Percentiles rank a stretch among this genome's conserved stretches.
phyloP scores from a whole-genome alignment of 805 yeast genomes.

The Nakazawaea wickerhamii region DNA sequence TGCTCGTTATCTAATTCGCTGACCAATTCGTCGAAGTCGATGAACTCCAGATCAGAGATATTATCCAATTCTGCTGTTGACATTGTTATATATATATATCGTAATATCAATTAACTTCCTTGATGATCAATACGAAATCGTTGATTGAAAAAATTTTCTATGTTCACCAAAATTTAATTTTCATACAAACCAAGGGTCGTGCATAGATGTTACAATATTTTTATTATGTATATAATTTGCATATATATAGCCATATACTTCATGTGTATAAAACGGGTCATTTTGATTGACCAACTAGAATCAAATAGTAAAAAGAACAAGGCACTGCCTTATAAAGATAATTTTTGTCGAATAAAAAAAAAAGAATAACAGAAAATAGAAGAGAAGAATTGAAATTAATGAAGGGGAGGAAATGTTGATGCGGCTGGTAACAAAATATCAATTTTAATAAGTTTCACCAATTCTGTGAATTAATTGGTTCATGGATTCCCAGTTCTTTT shows the following conservation, averaged over 20 bases:
- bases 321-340: no score
- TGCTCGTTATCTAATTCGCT: conserved; percentile 6
- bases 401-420: neutral
- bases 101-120: neutral
- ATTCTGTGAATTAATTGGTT: conserved; percentile 4
- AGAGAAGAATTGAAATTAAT: neutral
- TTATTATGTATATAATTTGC: no score
- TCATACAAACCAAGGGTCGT: no score
- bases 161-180: no score
- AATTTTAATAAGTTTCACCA: conserved; percentile 11
- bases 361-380: neutral
- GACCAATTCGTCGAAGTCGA: conserved; percentile 11
- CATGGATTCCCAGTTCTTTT: conserved; percentile 9
- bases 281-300: no score
- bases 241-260: no score
- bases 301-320: no score
- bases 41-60: conserved; percentile 13
- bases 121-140: neutral
- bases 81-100: neutral
- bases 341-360: no score
- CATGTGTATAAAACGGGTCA: no score
- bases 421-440: neutral
- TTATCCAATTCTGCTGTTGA: conserved; percentile 7
- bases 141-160: no score
- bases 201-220: no score